Evolutionary conservation across 148 eudicot genomes (phyloP), one percentile per base, ranked within the genome.

Genomic region (Rhododendron griersonianum): DNA sequence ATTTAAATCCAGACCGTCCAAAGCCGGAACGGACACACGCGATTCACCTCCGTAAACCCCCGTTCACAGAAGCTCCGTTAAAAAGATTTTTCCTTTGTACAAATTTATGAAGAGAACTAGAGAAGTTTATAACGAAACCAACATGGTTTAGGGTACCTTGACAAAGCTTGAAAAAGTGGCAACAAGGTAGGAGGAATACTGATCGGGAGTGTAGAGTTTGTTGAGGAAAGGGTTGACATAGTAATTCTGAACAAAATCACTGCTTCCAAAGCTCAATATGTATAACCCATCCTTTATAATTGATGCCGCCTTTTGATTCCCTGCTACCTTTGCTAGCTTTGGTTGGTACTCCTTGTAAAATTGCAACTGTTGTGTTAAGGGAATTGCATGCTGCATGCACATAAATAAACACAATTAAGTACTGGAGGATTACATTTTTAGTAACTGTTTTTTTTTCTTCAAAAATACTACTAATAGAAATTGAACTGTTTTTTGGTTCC

Each of bases 211-310:
- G 74, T 86, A 93, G 67, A 88, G 44, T 85, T 91, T 94, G 95
- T 93, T 86, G 86, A 95, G 39, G 18, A 86, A 90, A 85, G 99
- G 98, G 78, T 98, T 95, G 48, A 94, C 84, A 67, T 95, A 98
- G 86, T 98, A 98, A 86, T 95, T 98, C 85, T 93, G 99, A 23
- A 96, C 50, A 76, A 93, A 98, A 84, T 98, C 99, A 69, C 98
- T 95, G 76, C 92, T 94, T 8, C 99, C 99, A 67, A 93, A 92
- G 30, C 96, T 88, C 67, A 93, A 74, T 33, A 98, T 30, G 83
- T 95, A 98, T 7, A 98, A 80, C 4, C 93, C 92, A 63, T 86
- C 96, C 51, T 91, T 90, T 39, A 94, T 55, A 63, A 95, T 95
- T 53, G 96, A 91, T 37, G 92, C 88, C 4, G 98, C 94, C 55